phyloP scores from a whole-genome alignment of 768 basidiomycete species.

The Rhizopogon roseolus region DNA sequence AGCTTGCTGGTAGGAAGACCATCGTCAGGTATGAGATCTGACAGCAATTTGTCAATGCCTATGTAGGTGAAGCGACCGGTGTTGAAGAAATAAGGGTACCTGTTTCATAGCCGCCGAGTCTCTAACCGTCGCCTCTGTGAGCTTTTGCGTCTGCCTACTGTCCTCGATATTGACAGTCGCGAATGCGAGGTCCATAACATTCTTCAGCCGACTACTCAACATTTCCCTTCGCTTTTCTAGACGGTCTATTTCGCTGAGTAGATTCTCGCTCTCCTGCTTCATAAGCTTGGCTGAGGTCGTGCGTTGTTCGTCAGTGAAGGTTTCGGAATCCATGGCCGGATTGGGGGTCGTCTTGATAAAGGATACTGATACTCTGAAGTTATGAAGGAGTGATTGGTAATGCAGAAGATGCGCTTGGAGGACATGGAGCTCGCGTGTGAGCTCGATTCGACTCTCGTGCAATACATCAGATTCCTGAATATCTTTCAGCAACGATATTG shows the following conservation, averaged over 20 bases:
- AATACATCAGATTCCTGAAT: conserved; percentile 43
- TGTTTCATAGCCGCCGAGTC: conserved; percentile 34
- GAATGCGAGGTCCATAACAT: conserved; percentile 39
- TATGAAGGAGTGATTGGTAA: conserved; percentile 47
- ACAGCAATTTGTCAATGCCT: background rate
- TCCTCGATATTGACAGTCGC: conserved; percentile 55
- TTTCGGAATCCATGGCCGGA: conserved; percentile 36
- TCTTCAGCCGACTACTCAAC: conserved; percentile 25
- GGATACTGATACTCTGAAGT: conserved; percentile 45
- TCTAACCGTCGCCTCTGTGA: conserved; percentile 46
- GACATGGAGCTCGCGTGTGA: conserved; percentile 52
- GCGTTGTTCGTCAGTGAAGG: conserved; percentile 10
- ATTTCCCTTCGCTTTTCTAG: conserved; percentile 32
- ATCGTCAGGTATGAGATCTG: conserved; percentile 51
- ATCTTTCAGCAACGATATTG: background rate
- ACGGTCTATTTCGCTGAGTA: conserved; percentile 46
- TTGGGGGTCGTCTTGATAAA: conserved; percentile 47
- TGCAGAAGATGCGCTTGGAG: conserved; percentile 56
- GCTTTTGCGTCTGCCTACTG: conserved; percentile 43
- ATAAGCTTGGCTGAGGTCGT: conserved; percentile 28
- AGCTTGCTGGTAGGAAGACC: conserved; percentile 55
- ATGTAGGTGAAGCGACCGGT: conserved; percentile 22
- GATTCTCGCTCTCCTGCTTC: conserved; percentile 41
- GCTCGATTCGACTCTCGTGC: conserved; percentile 30
- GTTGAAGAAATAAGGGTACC: conserved; percentile 6